These are phyloP conservation scores for Penicillium roqueforti DNA, from an alignment of 495 filamentous ascomycete genomes.

Conservation along the genomic window DNA sequence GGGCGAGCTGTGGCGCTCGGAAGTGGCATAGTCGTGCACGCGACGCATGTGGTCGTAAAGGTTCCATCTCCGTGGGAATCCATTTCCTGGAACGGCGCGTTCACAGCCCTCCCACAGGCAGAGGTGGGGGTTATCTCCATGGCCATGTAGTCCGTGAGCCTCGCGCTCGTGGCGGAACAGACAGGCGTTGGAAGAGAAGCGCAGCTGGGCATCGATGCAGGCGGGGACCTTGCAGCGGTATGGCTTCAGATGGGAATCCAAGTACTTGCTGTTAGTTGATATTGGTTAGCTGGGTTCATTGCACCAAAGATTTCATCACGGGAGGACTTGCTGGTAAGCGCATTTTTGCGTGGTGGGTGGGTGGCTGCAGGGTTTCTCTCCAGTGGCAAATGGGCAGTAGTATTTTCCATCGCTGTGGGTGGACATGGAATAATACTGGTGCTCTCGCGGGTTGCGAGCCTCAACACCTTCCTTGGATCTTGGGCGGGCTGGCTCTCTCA, in stretches of 20 bases:
- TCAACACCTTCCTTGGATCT: conserved; percentile 47
- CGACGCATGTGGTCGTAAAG: conserved; percentile 91
- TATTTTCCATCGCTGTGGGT: conserved; percentile 73
- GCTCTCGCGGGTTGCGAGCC: conserved; percentile 64
- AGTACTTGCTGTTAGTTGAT: conserved; percentile 67
- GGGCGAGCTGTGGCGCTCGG: conserved; percentile 43
- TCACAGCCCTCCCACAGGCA: conserved; percentile 84
- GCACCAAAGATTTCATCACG: conserved; percentile 2
- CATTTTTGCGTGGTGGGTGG: conserved; percentile 89
- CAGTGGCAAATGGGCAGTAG: conserved; percentile 78
- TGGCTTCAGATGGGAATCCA: conserved; percentile 91
- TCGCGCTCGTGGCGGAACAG: conserved; percentile 93
- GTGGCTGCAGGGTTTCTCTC: conserved; percentile 71
- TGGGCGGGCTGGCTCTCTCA: conserved; percentile 37
- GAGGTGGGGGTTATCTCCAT: conserved; percentile 83
- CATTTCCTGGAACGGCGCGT: conserved; percentile 69
- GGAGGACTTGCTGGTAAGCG: conserved; percentile 81
- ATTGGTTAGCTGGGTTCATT: conserved; percentile 31
- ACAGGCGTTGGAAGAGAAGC: conserved; percentile 89
- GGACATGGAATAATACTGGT: conserved; percentile 71
- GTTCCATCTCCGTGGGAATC: conserved; percentile 92
- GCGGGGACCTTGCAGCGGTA: conserved; percentile 81
- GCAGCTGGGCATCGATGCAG: conserved; percentile 66
- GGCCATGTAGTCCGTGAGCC: conserved; percentile 90
- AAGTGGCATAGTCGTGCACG: conserved; percentile 73